These are phyloP conservation scores for Suillus brevipes DNA, from an alignment of 768 basidiomycete species.

Conservation along the genomic window DNA sequence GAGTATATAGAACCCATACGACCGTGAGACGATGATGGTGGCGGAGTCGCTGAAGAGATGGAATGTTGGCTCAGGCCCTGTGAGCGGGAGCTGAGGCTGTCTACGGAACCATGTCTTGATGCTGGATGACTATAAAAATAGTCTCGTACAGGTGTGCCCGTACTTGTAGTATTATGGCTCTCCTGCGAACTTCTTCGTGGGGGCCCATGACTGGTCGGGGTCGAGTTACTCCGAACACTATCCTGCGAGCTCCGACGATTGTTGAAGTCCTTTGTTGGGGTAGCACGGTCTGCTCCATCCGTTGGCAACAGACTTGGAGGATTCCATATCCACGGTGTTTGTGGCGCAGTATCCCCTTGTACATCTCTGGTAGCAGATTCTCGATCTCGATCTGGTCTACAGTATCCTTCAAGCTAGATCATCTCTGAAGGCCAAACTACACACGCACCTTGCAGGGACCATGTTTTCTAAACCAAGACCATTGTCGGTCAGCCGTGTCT, in stretches of 20 bases:
- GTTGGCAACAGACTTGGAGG: conserved; percentile 45
- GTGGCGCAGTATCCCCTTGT: conserved; percentile 37
- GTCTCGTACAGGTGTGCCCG: conserved; percentile 23
- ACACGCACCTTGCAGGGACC: conserved; percentile 57
- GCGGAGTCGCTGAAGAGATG: background rate
- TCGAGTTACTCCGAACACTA: conserved; percentile 25
- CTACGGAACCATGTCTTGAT: conserved; percentile 11
- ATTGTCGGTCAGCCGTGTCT: conserved; percentile 57
- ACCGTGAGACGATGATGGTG: conserved; percentile 4
- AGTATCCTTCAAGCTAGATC: conserved; percentile 15
- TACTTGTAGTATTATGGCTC: conserved; percentile 6
- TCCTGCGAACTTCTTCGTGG: conserved; percentile 27
- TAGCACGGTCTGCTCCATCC: conserved; percentile 19
- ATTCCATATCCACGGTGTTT: conserved; percentile 79
- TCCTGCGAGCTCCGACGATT: conserved; percentile 23
- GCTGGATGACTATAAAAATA: conserved; percentile 19
- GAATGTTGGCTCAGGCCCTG: conserved; percentile 4
- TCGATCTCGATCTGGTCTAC: conserved; percentile 17
- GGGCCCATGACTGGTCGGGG: conserved; percentile 27
- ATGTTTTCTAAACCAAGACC: conserved; percentile 65
- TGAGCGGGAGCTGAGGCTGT: conserved; percentile 4
- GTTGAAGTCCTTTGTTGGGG: conserved; percentile 12
- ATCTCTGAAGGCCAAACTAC: background rate
- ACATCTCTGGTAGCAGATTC: conserved; percentile 32
- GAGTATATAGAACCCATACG: conserved; percentile 18